Conservation (phyloP, 495 filamentous ascomycete species). For the Penicillium paradoxum region DNA sequence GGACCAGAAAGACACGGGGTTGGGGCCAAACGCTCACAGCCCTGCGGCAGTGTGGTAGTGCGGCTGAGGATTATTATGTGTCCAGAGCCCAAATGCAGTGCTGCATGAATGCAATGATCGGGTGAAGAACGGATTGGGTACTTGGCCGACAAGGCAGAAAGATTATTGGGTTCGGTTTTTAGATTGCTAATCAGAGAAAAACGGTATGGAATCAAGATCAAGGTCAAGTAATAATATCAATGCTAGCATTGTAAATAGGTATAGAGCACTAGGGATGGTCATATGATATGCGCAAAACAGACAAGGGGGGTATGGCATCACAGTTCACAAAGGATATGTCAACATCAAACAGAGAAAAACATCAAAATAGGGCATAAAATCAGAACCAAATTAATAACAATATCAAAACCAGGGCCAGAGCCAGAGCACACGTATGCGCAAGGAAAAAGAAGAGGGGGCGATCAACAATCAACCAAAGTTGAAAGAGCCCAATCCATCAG, state of each 20-base stretch:
- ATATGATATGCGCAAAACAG: slow-evolving; percentile 7
- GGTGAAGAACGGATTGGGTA: no score
- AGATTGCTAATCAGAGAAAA: neutral
- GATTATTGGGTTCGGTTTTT: neutral
- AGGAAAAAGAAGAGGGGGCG: slow-evolving; percentile 12
- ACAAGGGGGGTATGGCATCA: slow-evolving; percentile 11
- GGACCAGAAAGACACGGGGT: neutral
- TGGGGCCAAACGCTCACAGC: neutral
- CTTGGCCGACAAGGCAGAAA: neutral
- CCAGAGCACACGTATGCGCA: slow-evolving; percentile 16
- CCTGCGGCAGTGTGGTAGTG: neutral
- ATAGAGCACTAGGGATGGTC: slow-evolving; percentile 6
- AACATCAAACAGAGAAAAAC: slow-evolving; percentile 8
- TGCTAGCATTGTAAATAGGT: neutral
- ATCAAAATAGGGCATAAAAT: slow-evolving; percentile 1
- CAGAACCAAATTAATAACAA: slow-evolving; percentile 1
- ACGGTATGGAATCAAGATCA: neutral
- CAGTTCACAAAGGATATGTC: slow-evolving; percentile 5
- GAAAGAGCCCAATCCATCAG: slow-evolving; percentile 18
- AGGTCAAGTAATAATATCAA: neutral
- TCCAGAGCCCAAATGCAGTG: neutral
- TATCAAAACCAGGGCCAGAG: neutral
- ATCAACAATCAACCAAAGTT: slow-evolving; percentile 21
- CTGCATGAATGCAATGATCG: neutral
- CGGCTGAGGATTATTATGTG: neutral